Evolutionary conservation across 2,329 filamentous ascomycete species (phyloP), one percentile per base, ranked within the genome.

Genomic region (Talaromyces sp.): DNA sequence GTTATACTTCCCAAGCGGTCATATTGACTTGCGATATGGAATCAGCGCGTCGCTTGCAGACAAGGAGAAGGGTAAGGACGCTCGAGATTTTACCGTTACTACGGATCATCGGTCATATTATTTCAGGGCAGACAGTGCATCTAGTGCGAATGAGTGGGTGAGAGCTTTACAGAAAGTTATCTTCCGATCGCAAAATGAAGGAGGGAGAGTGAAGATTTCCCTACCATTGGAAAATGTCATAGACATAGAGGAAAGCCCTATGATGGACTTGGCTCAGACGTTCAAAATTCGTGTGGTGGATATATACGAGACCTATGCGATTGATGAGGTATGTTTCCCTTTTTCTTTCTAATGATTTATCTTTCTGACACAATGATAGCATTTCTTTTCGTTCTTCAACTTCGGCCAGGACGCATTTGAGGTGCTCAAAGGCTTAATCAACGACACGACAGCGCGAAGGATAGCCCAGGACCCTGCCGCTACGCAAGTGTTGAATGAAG

Each of bases 301-400:
- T 68, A 95, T 91, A 63, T 90, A 94, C 63, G 93, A 97, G 73
- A 95, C 91, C 0, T 97, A 89, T 74, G 92, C 92, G 2, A 89
- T 97, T 63, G 94, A 99, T 67, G 94, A 99, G 80, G 89, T 90
- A 77, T 69, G 60, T 59, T 28, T 37, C n/a, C 28, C 36, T 37
- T 19, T 35, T 19, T 5, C 2, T 22, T n/a, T 41, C 11, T 22
- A 5, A 37, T 17, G 15, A 28, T 17, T 21, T 28, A 22, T 54
- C 4, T 22, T n/a, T 25, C 57, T 59, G 19, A 59, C 39, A 31
- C 13, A 1, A n/a, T 8, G 45, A 10, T 60, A 92, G 85, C 97
- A 97, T 71, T 97, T 95, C 71, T 97, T 99, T 72, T 94, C 92
- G 0, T 97, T 97, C 74, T 96, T 97, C 71, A 88, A 84, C 64